Evolutionary conservation across 768 basidiomycete species (phyloP), one percentile per base, ranked within the genome.

Genomic region (Tricholoma bakamatsutake): DNA sequence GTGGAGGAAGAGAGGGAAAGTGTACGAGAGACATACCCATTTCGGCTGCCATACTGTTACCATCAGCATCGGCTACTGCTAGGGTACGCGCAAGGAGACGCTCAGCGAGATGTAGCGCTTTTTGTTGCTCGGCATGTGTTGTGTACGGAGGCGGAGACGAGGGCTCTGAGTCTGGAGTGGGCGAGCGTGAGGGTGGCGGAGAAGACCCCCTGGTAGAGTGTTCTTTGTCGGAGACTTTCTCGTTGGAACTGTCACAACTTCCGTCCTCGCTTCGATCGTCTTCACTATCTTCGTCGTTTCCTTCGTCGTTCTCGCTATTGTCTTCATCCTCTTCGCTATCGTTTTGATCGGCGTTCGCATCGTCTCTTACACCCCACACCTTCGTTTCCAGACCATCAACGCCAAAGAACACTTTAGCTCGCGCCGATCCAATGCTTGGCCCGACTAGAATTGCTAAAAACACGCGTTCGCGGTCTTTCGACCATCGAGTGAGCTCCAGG

Each of bases 371-470:
- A 0, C 78, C 75, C 74, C 75, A 73, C 5, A 72, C 58, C 34
- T 67, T 82, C 15, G 75, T 73, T 55, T 87, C 82, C 7, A 90
- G 64, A 0, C 83, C 84, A 64, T 90, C 82, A 2, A 91, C 73
- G 0, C 76, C 84, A 15, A 86, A 72, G 13, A 89, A 66, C 1
- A 90, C 78, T 57, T 77, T 77, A 1, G 84, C 75, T 59, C 79
- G 85, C 2, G 88, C 79, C 0, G 84, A 76, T 12, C 80, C 78
- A 3, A 83, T 64, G 51, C 80, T 86, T 0, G 88, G 81, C 2
- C 89, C 89, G 1, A 91, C 74, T 10, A 85, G 70, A 40, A 90
- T 76, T 0, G 80, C 79, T 13, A 92, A 69, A 62, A 85, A 82
- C 1, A 75, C 81, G 8, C 75, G 76, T 6, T 52, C 4, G 67